phyloP scores from a whole-genome alignment of 345 rosid species.

The Aquilaria yunnanensis region DNA sequence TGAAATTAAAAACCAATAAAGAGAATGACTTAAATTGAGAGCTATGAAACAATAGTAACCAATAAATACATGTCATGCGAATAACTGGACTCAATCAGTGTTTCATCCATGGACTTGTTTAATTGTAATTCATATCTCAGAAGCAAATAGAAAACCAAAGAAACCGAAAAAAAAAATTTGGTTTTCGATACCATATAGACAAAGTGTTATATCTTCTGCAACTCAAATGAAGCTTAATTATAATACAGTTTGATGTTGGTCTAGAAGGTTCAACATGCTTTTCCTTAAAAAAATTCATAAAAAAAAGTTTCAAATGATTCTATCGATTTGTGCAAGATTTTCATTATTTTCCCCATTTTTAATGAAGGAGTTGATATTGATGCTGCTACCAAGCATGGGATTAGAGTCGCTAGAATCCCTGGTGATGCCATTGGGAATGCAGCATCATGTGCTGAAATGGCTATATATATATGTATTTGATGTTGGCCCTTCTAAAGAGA shows the following conservation, averaged over 20 bases:
- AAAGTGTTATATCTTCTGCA: constrained; percentile 52
- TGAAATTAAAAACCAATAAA: too few relatives aligned
- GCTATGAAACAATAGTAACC: too few relatives aligned
- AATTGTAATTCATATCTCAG: too few relatives aligned
- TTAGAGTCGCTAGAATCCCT: constrained; percentile 85
- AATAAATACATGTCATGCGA: too few relatives aligned
- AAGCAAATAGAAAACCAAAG: too few relatives aligned
- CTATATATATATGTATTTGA: constrained; percentile 70
- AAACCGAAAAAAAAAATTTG: too few relatives aligned
- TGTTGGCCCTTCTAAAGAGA: constrained; percentile 77
- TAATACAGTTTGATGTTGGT: constrained; percentile 90
- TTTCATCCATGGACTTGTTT: too few relatives aligned
- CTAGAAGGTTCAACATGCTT: constrained; percentile 58
- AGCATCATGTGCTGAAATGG: constrained; percentile 81
- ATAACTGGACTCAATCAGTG: too few relatives aligned
- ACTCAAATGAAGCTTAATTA: constrained; percentile 61
- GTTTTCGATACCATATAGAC: too few relatives aligned
- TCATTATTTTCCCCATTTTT: not conserved
- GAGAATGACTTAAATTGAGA: too few relatives aligned
- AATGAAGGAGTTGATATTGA: constrained; percentile 72
- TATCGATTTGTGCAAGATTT: not conserved
- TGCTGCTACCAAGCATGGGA: constrained; percentile 72
- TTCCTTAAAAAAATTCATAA: not conserved
- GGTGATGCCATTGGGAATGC: constrained; percentile 76
- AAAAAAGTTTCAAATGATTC: not conserved